Percentiles rank a stretch among this genome's conserved stretches.
phyloP scores from a whole-genome alignment of 2,329 filamentous ascomycete genomes.

The Penicillium corylophilum region DNA sequence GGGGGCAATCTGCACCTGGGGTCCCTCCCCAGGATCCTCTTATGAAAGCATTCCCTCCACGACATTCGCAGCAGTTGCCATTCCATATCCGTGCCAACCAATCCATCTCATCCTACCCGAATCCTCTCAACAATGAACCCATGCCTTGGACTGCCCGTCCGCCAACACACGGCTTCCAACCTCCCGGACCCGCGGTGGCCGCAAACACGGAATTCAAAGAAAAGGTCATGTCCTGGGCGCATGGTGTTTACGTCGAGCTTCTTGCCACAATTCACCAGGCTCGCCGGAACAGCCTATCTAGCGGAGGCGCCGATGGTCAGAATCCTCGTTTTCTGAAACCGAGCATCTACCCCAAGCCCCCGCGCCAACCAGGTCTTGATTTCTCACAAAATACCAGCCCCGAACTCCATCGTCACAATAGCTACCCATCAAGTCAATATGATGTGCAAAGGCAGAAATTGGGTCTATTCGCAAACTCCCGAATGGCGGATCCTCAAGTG shows the following conservation, averaged over 20 bases:
- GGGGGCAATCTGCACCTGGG: conserved; percentile 31
- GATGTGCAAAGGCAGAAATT: conserved; percentile 25
- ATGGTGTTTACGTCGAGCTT: conserved; percentile 70
- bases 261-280: conserved; percentile 63
- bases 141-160: conserved; percentile 27
- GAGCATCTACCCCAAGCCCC: conserved; percentile 62
- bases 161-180: conserved; percentile 23
- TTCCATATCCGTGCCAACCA: conserved; percentile 29
- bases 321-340: conserved; percentile 51
- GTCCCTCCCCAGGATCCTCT: conserved; percentile 30
- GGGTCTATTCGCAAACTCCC: conserved; percentile 10
- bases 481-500: conserved; percentile 15
- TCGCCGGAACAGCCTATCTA: conserved; percentile 50
- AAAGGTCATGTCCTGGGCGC: conserved; percentile 67
- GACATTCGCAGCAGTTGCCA: conserved; percentile 36
- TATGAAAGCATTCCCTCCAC: conserved; percentile 38
- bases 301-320: conserved; percentile 39
- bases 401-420: conserved; percentile 33
- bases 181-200: conserved; percentile 21
- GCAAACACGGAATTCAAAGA: conserved; percentile 61
- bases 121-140: conserved; percentile 22
- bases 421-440: conserved; percentile 40
- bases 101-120: conserved; percentile 18
- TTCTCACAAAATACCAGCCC: conserved; percentile 39
- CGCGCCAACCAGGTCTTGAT: conserved; percentile 55